Percentiles rank a stretch among this genome's conserved stretches.
phyloP scores from a whole-genome alignment of 1,139 yeast species.

The Insectozyma bohioensis region DNA sequence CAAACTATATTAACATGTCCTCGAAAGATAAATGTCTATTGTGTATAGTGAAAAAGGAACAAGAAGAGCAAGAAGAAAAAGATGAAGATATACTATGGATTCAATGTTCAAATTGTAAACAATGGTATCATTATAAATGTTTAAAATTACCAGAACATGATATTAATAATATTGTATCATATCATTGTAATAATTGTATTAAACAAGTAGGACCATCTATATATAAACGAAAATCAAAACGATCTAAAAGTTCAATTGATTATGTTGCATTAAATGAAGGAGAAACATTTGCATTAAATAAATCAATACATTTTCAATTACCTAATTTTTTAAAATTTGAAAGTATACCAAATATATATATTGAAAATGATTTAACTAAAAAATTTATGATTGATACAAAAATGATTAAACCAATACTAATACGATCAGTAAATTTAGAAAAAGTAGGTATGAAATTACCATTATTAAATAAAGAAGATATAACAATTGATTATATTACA shows the following conservation, averaged over 20 bases:
- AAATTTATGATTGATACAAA: conserved; percentile 31
- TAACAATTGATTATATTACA: conserved; percentile 58
- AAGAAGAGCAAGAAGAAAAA: conserved; percentile 7
- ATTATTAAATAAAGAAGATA: conserved; percentile 23
- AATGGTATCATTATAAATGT: conserved; percentile 65
- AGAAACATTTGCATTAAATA: conserved; percentile 56
- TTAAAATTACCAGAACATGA: conserved; percentile 36
- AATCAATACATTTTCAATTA: conserved; percentile 65
- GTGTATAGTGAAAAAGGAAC: conserved; percentile 16
- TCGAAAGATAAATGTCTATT: conserved; percentile 20
- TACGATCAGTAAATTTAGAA: conserved; percentile 30
- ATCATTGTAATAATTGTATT: conserved; percentile 56
- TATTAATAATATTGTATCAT: conserved; percentile 43
- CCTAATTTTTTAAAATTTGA: conserved; percentile 29
- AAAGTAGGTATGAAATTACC: conserved; percentile 43
- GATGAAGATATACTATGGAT: conserved; percentile 44
- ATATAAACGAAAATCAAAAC: conserved; percentile 53
- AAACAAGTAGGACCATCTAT: conserved; percentile 52
- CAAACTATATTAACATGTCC: conserved; percentile 13
- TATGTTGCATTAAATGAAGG: conserved; percentile 83
- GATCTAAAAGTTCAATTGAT: conserved; percentile 59
- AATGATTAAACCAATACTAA: conserved; percentile 29
- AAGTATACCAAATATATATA: conserved; percentile 14
- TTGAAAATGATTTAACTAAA: conserved; percentile 29
- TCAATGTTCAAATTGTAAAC: conserved; percentile 57